Evolutionary conservation across 441 rosid genomes (phyloP).

Genomic region (Adansonia gregorii): DNA sequence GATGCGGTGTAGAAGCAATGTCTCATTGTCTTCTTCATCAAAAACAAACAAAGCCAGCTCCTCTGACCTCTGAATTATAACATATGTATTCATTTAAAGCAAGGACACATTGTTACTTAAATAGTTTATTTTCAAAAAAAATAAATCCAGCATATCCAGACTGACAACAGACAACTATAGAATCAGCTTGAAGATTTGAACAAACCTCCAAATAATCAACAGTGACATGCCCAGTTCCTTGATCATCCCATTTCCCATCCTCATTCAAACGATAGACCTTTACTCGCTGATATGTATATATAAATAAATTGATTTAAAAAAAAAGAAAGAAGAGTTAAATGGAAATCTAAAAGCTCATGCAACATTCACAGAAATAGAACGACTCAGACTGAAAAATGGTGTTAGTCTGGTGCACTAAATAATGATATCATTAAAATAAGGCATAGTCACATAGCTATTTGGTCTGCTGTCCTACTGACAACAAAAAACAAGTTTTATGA

Average conservation of each 20-base stretch:
- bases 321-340: constrained; percentile 2
- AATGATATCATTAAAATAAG: background rate
- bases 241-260: constrained; percentile 99
- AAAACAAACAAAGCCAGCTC: constrained; percentile 80
- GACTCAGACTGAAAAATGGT: background rate
- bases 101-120: background rate
- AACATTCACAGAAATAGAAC: background rate
- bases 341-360: background rate
- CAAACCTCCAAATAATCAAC: constrained; percentile 92
- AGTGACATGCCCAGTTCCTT: constrained; percentile 93
- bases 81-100: constrained; percentile 30
- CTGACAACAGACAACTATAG: background rate
- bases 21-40: constrained; percentile 94
- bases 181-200: constrained; percentile 30
- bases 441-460: background rate
- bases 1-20: constrained; percentile 89
- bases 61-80: constrained; percentile 74
- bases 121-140: constrained; percentile 13
- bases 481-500: background rate
- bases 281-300: constrained; percentile 67
- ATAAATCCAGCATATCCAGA: constrained; percentile 14
- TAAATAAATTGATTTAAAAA: constrained; percentile 14
- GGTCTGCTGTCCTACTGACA: background rate
- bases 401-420: background rate
- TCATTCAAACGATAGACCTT: constrained; percentile 89